Evolutionary conservation across 805 yeast genomes (phyloP), one percentile per base, ranked within the genome.

Genomic region (Ogataea saltuana): DNA sequence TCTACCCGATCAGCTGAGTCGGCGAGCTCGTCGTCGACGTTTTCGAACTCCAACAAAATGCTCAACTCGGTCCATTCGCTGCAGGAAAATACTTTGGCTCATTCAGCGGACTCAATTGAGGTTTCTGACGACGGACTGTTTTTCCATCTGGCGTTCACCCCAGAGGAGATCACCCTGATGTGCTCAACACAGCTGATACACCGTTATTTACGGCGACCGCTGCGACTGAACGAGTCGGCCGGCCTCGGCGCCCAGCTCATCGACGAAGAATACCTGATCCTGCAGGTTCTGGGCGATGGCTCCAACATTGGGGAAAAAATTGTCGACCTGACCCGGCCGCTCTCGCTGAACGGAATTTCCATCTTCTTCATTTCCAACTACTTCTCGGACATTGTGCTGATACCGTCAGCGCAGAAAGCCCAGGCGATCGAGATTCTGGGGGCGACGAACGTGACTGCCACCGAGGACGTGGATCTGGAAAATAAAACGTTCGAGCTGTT

Each of bases 261-360:
- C 4, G 62, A 66, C 2, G 74, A 71, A 15, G 62, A 65, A 11
- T 82, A 74, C 52, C 60, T 78, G 21, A 73, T 71, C n/a, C 60
- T 82, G 19, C 83, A 79, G 49, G 75, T 82, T 3, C 80, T 80
- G 46, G 74, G 78, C 42, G 85, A 79, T 50, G 85, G 86, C 0
- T 65, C 69, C 15, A 72, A 69, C 50, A 78, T 75, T 49, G 77
- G 76, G 33, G 70, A 72, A 29, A 63, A 82, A 31, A 80, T 81
- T 12, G 58, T 81, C 34, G 77, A 76, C 42, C 61, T 82, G 29
- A 78, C 84, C 1, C 67, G 69, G 39, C 87, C 87, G 1, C 62
- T 82, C n/a, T 72, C 83, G 1, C 65, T 68, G 28, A 77, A 78
- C 35, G 71, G 69, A 13, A 78, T 82, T 22, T 72, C 86, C 2